Base-by-base conservation (phyloP, 208 protist genomes). In the Trypanosoma brucei region DNA sequence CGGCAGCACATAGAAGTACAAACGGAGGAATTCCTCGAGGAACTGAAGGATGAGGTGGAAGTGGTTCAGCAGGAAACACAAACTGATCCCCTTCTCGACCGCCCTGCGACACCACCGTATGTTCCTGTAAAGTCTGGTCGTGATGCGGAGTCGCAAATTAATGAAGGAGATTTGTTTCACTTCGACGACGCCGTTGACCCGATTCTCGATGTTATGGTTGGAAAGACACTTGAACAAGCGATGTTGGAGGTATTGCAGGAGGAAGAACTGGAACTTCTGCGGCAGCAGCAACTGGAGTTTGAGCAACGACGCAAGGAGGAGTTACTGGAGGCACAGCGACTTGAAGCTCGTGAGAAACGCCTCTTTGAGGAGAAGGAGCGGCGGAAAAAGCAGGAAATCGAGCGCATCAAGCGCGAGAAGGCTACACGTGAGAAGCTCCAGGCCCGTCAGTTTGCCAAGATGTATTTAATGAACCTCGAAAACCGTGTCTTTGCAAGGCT, bases 161-260 rank as follows among this genome's bases (percentile, higher is more conserved):
- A 97, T 58, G 95, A 97, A 36, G 94, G 94, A 7, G 97, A 99
- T 55, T 76, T 99, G 31, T 99, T 99, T 73, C 88, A 98, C 81
- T 99, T 99, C 66, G 96, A 99, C 68, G 82, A 93, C 55, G 98
- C 98, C 36, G 95, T 98, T 2, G 86, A 97, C 52, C 96, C 97
- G 0, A 98, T 98, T 35, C 79, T 98, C 3, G 91, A 98, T 68
- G 96, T 98, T 53, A 86, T 99, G 67, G 93, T 98, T 5, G 95
- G 96, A 55, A 99, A 99, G 85, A 98, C 95, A 46, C 70, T 99
- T 13, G 94, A 99, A 78, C 97, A 99, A 81, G 86, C 92, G 31
- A 92, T 99, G 81, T 81, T 98, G 52, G 98, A 99, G 83, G 97
- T 98, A 39, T 86, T 98, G 76, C 96, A 99, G 82, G 98, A 99